These are phyloP conservation scores for Phaeosphaeriaceae sp. DNA, from an alignment of 2,329 filamentous ascomycete genomes.

Conservation along the genomic window DNA sequence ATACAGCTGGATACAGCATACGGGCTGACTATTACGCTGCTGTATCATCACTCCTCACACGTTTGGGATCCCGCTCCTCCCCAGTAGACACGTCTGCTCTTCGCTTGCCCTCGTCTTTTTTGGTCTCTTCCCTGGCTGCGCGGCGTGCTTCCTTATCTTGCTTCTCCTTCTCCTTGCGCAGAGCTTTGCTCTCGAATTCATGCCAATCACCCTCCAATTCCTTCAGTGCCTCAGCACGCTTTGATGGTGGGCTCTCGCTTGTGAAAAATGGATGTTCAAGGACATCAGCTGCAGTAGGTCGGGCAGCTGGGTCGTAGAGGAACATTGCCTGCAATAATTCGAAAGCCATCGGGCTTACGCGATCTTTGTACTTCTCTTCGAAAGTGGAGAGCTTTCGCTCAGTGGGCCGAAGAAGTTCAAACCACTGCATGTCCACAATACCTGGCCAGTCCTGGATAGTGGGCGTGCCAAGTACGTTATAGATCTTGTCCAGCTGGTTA, in stretches of 20 bases:
- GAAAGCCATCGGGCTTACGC: slow-evolving; percentile 80
- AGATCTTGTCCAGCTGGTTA: slow-evolving; percentile 96
- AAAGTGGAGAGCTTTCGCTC: slow-evolving; percentile 78
- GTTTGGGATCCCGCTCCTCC: slow-evolving; percentile 43
- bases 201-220: slow-evolving; percentile 94
- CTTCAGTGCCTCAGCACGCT: slow-evolving; percentile 83
- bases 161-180: slow-evolving; percentile 87
- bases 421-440: slow-evolving; percentile 95
- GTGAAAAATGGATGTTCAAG: slow-evolving; percentile 89
- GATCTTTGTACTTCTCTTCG: slow-evolving; percentile 80
- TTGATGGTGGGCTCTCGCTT: slow-evolving; percentile 77
- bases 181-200: slow-evolving; percentile 95
- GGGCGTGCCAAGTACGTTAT: slow-evolving; percentile 87
- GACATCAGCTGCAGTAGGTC: slow-evolving; percentile 84
- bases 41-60: slow-evolving; percentile 34
- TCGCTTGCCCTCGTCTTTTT: slow-evolving; percentile 45
- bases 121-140: slow-evolving; percentile 40
- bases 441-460: slow-evolving; percentile 86
- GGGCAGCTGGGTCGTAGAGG: slow-evolving; percentile 82
- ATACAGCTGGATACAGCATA: not conserved
- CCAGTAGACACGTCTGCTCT: slow-evolving; percentile 38
- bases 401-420: slow-evolving; percentile 84
- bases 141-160: slow-evolving; percentile 64
- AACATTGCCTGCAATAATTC: slow-evolving; percentile 87
- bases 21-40: slow-evolving; percentile 11